A percentile compares a stretch with the other conserved stretches of the same genome.
phyloP scores from a whole-genome alignment of 805 yeast genomes.

The Myxozyma melibiosi region DNA sequence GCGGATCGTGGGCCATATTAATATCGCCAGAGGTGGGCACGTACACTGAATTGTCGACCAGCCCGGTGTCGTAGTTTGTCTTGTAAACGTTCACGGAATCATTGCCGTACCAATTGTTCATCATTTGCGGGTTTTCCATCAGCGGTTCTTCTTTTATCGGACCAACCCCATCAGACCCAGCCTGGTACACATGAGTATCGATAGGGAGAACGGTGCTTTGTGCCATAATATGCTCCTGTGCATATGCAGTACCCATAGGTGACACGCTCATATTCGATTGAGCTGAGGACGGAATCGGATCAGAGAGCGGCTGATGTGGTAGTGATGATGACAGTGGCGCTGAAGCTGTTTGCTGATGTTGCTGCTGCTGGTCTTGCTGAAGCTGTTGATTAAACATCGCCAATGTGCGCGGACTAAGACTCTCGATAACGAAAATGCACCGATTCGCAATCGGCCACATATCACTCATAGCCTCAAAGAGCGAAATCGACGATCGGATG shows the following conservation, averaged over 20 bases:
- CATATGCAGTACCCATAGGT: background rate
- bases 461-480: conserved; percentile 20
- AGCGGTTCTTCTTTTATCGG: background rate
- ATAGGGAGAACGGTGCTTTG: no score
- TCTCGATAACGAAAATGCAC: conserved; percentile 15
- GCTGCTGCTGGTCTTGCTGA: background rate
- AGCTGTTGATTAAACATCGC: conserved; percentile 1
- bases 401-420: conserved; percentile 11
- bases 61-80: background rate
- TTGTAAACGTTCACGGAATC: conserved; percentile 1
- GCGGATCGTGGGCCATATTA: background rate
- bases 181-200: background rate
- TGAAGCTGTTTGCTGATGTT: background rate
- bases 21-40: background rate
- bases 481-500: conserved; percentile 5
- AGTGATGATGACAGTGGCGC: background rate
- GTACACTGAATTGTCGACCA: background rate
- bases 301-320: conserved; percentile 1
- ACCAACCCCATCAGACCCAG: background rate
- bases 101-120: background rate
- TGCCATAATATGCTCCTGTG: no score
- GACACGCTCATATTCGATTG: background rate
- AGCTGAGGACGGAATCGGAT: background rate
- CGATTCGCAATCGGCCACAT: conserved; percentile 26
- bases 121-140: background rate